phyloP scores from a whole-genome alignment of 345 rosid genomes.

The Bruguiera gymnorhiza region DNA sequence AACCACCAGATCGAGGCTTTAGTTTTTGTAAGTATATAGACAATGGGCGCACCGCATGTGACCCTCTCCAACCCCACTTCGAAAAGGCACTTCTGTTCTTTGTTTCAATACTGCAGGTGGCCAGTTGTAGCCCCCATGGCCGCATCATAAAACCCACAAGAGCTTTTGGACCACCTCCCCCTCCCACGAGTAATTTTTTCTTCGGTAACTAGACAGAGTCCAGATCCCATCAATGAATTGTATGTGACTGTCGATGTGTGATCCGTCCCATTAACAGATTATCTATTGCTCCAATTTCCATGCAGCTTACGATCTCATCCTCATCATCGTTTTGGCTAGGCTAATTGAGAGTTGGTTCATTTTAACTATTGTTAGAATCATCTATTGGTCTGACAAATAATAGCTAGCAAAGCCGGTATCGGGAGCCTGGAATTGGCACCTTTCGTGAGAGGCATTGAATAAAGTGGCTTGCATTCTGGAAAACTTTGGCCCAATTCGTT shows the following conservation, averaged over 20 bases:
- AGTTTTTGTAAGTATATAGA: not conserved
- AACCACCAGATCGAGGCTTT: not conserved
- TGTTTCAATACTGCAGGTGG: constrained; percentile 4
- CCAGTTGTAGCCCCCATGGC: not conserved
- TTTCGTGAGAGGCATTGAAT: constrained; percentile 9
- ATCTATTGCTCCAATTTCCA: not conserved
- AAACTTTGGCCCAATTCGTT: not conserved
- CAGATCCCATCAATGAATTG: constrained; percentile 10
- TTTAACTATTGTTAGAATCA: not conserved
- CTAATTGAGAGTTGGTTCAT: not conserved
- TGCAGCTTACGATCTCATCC: not conserved
- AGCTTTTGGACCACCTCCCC: constrained; percentile 8
- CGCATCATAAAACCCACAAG: not conserved
- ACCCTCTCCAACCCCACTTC: not conserved
- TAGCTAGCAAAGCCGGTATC: not conserved
- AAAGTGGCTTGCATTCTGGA: not conserved
- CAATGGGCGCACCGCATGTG: no score
- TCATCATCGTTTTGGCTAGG: not conserved
- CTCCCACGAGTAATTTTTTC: not conserved
- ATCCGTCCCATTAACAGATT: no score
- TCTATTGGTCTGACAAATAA: not conserved
- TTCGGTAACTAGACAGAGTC: constrained; percentile 12
- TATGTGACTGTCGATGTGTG: no score
- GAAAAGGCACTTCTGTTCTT: constrained; percentile 14
- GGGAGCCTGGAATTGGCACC: not conserved